Evolutionary conservation across 2,329 filamentous ascomycete species (phyloP).

Genomic region (Capronia americana): DNA sequence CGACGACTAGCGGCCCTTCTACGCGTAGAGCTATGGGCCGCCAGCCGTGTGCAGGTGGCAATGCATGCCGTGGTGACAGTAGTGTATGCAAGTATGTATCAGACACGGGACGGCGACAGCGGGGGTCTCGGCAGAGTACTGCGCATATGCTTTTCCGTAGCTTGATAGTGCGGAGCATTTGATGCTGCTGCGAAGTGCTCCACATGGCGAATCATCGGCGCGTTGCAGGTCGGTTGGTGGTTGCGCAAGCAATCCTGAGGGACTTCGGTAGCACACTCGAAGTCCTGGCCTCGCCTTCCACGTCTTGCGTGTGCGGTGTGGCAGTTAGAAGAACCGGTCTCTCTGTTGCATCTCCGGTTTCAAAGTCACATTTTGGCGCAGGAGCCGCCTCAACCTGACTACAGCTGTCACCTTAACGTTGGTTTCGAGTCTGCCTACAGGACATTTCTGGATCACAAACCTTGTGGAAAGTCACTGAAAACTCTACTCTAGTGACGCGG

Average conservation of each 20-base stretch:
- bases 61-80: neutral
- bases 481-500: conserved; percentile 1
- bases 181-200: neutral
- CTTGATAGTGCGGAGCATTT: neutral
- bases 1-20: neutral
- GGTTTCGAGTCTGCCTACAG: conserved; percentile 8
- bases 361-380: neutral
- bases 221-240: neutral
- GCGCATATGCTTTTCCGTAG: neutral
- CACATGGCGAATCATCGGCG: neutral
- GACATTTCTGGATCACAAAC: neutral
- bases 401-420: neutral
- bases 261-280: neutral
- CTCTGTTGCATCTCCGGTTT: neutral
- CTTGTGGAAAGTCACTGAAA: neutral
- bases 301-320: neutral
- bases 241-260: neutral
- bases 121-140: neutral
- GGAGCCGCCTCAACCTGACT: neutral
- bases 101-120: too few relatives aligned
- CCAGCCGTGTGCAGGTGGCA: neutral
- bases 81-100: neutral
- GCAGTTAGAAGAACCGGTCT: neutral
- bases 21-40: too few relatives aligned
- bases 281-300: neutral